A percentile compares a stretch with the other conserved stretches of the same genome.
These are phyloP conservation scores for Penstemon eatonii DNA, from an alignment of 257 asterid genomes.

Conservation along the genomic window DNA sequence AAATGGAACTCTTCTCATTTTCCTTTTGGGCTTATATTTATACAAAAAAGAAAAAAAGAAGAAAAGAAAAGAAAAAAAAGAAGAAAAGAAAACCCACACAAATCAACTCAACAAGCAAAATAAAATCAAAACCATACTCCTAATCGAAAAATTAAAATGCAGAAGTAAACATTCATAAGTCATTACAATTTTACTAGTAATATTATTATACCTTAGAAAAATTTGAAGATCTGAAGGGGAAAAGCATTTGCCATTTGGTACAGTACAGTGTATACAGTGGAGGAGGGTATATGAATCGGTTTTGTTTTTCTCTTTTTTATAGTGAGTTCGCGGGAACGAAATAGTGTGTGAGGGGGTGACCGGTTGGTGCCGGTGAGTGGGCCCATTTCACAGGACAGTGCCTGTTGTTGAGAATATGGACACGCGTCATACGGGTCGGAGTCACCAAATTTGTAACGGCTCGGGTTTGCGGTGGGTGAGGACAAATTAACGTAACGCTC, in stretches of 20 bases:
- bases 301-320: constrained; percentile 19
- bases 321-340: constrained; percentile 44
- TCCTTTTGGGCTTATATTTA: not conserved
- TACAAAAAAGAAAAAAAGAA: not conserved
- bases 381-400: constrained; percentile 27
- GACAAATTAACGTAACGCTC: constrained; percentile 32
- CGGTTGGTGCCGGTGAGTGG: constrained; percentile 40
- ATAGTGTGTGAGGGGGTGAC: constrained; percentile 28
- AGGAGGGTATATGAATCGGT: not conserved
- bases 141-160: not conserved
- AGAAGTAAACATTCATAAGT: not conserved
- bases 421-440: constrained; percentile 37
- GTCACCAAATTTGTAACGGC: constrained; percentile 16
- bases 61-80: not conserved
- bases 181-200: no score
- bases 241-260: no score
- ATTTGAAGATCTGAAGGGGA: no score
- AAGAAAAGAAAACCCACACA: not conserved
- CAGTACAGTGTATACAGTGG: no score
- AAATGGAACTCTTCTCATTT: not conserved
- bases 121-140: no score
- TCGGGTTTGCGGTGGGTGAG: constrained; percentile 25
- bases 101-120: no score
- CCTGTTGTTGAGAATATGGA: constrained; percentile 25
- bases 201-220: no score